These are phyloP conservation scores for Ramalina intermedia DNA, from an alignment of 495 filamentous ascomycete genomes.

Conservation along the genomic window DNA sequence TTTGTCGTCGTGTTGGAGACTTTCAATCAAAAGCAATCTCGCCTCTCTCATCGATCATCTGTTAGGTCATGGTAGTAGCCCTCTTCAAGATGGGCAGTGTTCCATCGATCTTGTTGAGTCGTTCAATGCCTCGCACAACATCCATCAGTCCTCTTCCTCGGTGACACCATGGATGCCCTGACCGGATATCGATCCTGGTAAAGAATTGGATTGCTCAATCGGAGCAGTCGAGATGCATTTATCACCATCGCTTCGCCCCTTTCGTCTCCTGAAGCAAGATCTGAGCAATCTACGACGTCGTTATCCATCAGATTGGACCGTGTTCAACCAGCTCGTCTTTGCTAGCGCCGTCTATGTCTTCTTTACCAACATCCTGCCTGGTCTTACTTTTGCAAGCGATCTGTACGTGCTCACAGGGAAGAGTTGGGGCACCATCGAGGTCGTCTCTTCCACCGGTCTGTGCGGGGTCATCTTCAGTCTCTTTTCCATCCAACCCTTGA, in stretches of 20 bases:
- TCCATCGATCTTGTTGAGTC: no score
- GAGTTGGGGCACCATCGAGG: slow-evolving; percentile 57
- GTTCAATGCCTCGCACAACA: no score
- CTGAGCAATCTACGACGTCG: slow-evolving; percentile 35
- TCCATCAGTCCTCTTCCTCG: no score
- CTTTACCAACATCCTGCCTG: slow-evolving; percentile 60
- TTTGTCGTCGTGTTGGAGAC: no score
- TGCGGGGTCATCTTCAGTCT: slow-evolving; percentile 52
- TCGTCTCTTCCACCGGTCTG: slow-evolving; percentile 56
- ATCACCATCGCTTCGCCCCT: slow-evolving; percentile 1
- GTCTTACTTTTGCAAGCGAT: slow-evolving; percentile 61
- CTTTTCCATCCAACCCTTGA: slow-evolving; percentile 58
- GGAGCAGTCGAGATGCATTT: background rate
- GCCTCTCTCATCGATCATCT: no score
- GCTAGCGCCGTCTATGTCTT: slow-evolving; percentile 62
- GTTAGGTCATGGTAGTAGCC: no score
- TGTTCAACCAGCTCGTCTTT: slow-evolving; percentile 57
- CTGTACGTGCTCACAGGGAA: slow-evolving; percentile 50
- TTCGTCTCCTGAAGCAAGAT: slow-evolving; percentile 47
- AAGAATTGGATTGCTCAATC: no score
- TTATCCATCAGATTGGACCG: slow-evolving; percentile 51
- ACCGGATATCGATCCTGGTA: no score
- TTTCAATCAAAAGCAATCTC: no score
- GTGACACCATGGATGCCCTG: no score
- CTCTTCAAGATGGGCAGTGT: no score